Base-by-base conservation (phyloP, 139 green algal species). In the Picocystis salinarum region DNA sequence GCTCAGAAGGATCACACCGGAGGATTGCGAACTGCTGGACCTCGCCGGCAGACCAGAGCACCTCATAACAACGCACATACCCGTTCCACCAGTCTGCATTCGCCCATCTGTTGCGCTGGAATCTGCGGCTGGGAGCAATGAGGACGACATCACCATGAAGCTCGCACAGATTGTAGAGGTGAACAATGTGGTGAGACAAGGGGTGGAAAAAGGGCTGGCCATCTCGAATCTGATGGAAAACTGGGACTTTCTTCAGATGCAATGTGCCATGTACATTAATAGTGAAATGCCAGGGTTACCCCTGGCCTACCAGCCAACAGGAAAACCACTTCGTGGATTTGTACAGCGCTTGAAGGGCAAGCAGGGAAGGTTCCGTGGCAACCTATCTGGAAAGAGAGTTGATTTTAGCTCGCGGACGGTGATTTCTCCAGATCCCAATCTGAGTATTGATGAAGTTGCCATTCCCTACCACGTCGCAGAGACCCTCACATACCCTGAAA, bases 281-380 rank as follows among this genome's bases (percentile, higher is more conserved):
- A 62, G 33, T 18, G 87, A 96, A 59, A 59, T 95, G 42, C 87
- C 87, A 0, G 87, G 87, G 0, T 50, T 97, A 22, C 66, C 68
- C 1, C 28, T 44, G 2, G 33, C 42, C 51, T 74, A 79, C 56
- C 74, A 85, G 48, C 50, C 57, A 19, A 52, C 64, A 2, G 67
- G 64, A 29, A 83, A 89, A 59, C 82, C 82, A 4, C 66, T 81
- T 24, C 55, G 79, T 1, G 88, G 88, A 23, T 93, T 97, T 56
- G 85, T 95, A 59, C 88, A 98, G 76, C 70, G 88, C 17, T 69
- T 98, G 5, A 98, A 97, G 69, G 88, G 88, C 56, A 98, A 98
- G 75, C 70, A 88, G 66, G 88, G 88, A 0, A 77, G 88, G 23
- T 98, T 98, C 66, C 62, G 88, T 0, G 83, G 84, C 45, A 98